phyloP scores from a whole-genome alignment of 2,329 filamentous ascomycete species.

The Penicillium freii region DNA sequence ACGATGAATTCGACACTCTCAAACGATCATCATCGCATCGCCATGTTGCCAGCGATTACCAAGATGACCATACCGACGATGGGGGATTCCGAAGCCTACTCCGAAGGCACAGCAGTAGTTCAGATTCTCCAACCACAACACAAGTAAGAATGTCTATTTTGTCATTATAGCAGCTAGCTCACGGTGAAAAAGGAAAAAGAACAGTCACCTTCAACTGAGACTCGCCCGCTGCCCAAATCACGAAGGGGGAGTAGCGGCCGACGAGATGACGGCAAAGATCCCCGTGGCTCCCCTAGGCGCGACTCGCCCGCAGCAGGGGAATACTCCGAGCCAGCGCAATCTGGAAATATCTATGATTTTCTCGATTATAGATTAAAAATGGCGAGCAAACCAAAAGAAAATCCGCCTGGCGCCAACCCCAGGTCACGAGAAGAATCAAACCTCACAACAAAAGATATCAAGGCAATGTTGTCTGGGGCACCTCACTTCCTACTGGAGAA shows the following conservation, averaged over 20 bases:
- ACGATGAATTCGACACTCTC: constrained; percentile 6
- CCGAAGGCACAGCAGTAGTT: constrained; percentile 20
- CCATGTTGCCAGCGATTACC: constrained; percentile 3
- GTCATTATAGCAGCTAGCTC: neutral
- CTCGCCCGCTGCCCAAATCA: neutral
- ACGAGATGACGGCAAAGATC: constrained; percentile 1
- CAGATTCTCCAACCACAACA: neutral
- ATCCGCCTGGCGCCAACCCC: neutral
- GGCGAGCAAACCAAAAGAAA: neutral
- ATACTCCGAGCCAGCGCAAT: constrained; percentile 27
- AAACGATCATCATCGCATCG: constrained; percentile 12
- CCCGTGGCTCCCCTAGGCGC: constrained; percentile 4
- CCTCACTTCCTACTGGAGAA: constrained; percentile 48
- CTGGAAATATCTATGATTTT: constrained; percentile 28
- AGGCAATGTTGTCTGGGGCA: constrained; percentile 43
- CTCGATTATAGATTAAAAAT: constrained; percentile 25
- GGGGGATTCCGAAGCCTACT: constrained; percentile 26
- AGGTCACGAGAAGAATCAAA: neutral
- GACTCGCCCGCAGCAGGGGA: constrained; percentile 9
- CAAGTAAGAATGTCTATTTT: constrained; percentile 3
- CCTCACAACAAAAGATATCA: constrained; percentile 40
- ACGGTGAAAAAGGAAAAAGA: neutral
- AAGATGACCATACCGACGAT: constrained; percentile 1
- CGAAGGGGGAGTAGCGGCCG: neutral
- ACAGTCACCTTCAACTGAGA: neutral